Percentiles rank a stretch among this genome's conserved stretches.
Evolutionary conservation across 495 filamentous ascomycete genomes (phyloP).

Genomic region (Aspergillus egyptiacus): DNA sequence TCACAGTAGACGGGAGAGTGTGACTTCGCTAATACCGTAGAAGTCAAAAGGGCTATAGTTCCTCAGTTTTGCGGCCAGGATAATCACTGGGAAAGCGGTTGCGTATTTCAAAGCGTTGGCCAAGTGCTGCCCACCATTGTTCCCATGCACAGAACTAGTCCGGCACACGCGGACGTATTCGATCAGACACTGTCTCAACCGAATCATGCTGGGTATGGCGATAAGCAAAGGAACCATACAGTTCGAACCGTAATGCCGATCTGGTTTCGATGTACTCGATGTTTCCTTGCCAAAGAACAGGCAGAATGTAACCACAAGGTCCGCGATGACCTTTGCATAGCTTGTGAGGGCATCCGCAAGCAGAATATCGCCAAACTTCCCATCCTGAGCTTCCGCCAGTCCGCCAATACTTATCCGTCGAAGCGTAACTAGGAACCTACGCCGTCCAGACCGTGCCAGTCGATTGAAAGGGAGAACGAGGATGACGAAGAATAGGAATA

Average conservation of each 20-base stretch:
- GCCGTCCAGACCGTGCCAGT: constrained; percentile 65
- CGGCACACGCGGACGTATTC: constrained; percentile 72
- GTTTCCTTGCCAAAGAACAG: constrained; percentile 71
- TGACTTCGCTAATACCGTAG: constrained; percentile 50
- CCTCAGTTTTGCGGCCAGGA: constrained; percentile 67
- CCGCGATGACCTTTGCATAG: constrained; percentile 85
- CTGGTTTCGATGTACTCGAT: constrained; percentile 70
- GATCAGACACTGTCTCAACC: constrained; percentile 85
- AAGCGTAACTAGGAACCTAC: constrained; percentile 64
- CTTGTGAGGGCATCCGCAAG: constrained; percentile 93
- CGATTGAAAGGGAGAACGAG: constrained; percentile 69
- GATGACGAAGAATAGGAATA: constrained; percentile 59
- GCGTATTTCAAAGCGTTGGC: constrained; percentile 92
- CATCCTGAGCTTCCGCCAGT: constrained; percentile 70
- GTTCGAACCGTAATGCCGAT: constrained; percentile 71
- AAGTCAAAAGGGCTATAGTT: constrained; percentile 52
- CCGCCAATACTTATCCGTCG: constrained; percentile 71
- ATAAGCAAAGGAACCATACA: constrained; percentile 75
- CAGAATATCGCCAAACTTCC: constrained; percentile 89
- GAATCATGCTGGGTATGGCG: constrained; percentile 74
- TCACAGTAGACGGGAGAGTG: constrained; percentile 53
- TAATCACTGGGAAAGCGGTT: constrained; percentile 84
- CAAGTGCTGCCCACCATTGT: constrained; percentile 76
- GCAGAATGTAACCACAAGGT: constrained; percentile 81
- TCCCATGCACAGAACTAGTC: constrained; percentile 38